Percentiles rank a stretch among this genome's conserved stretches.
Conservation (phyloP, 805 yeast genomes). For the Myxozyma kluyveri region DNA sequence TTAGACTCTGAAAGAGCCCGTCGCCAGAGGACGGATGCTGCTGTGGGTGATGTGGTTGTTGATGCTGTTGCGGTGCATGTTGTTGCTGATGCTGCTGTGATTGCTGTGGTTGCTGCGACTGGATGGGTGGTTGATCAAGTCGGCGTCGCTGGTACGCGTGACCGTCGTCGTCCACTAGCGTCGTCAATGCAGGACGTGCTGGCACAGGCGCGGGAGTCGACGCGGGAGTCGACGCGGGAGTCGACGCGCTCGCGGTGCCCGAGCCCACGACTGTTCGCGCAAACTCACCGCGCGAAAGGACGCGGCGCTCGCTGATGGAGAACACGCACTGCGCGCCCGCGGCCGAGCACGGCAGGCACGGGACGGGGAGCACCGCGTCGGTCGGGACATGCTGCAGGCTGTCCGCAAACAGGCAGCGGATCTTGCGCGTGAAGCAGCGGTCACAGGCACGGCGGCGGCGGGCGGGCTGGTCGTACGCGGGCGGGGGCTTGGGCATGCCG, state of each 20-base stretch:
- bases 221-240: too few relatives aligned
- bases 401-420: constrained; percentile 2
- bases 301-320: constrained; percentile 7
- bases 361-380: too few relatives aligned
- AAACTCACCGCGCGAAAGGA: constrained; percentile 7
- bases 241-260: too few relatives aligned
- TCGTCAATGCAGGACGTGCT: not conserved
- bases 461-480: constrained; percentile 7
- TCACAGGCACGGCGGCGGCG: constrained; percentile 16
- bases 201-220: not conserved
- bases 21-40: not conserved
- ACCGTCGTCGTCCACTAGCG: not conserved
- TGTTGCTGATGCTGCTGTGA: not conserved
- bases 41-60: not conserved
- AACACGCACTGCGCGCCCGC: constrained; percentile 2
- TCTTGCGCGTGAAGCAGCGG: constrained; percentile 9
- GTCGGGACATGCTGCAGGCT: too few relatives aligned
- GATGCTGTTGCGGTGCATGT: not conserved
- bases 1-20: not conserved
- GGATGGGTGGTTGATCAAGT: not conserved
- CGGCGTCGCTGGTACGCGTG: not conserved
- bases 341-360: constrained; percentile 5
- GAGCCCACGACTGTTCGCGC: constrained; percentile 1
- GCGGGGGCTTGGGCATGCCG: not conserved
- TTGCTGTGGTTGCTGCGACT: not conserved